Base-by-base conservation (phyloP, 768 basidiomycete species). In the Mycena albidolilacea region DNA sequence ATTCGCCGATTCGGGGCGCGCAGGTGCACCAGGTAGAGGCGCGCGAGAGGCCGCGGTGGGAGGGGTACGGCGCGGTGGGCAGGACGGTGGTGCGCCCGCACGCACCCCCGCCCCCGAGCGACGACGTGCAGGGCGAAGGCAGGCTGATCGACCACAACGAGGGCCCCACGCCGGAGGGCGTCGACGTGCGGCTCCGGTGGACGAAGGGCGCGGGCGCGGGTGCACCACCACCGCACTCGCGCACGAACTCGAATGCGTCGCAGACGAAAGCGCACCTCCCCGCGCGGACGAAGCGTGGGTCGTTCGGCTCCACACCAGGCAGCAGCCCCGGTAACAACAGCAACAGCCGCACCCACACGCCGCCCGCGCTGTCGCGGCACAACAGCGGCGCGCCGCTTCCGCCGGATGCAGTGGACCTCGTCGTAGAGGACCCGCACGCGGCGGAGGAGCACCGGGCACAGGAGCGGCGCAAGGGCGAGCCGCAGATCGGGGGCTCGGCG, bases 381-480 rank as follows among this genome's bases (percentile, higher is more conserved):
- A 23, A 9, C 41, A 43, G 41, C 41, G 81, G 73, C 54, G 84
- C 85, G 75, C 79, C 79, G 12, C 81, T 90, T 14, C 88, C 89
- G 15, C 87, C 90, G 2, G 94, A 98, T 74, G 97, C 97, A 1
- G 92, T 98, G 1, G 97, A 99, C 78, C 85, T 99, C 19, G 88
- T 98, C 6, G 90, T 97, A 0, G 93, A 94, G 77, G 93, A 92
- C 77, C 72, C 79, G 9, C 79, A 84, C 9, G 90, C 91, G 5
- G 89, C 86, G 39, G 86, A 89, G 72, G 86, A 87, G 64, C 9
- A 59, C 19, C 44, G 63, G 17, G 62, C 23, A 68, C 84, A 86
- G 55, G 91, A 92, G 73, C 83, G 91, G 48, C 80, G 88, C 66
- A 89, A 88, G 70, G 93, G 91, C 30, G 92, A 93, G 74, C 91